Conservation (phyloP, 352 stramenopile genomes). For the Phytophthora syringae region DNA sequence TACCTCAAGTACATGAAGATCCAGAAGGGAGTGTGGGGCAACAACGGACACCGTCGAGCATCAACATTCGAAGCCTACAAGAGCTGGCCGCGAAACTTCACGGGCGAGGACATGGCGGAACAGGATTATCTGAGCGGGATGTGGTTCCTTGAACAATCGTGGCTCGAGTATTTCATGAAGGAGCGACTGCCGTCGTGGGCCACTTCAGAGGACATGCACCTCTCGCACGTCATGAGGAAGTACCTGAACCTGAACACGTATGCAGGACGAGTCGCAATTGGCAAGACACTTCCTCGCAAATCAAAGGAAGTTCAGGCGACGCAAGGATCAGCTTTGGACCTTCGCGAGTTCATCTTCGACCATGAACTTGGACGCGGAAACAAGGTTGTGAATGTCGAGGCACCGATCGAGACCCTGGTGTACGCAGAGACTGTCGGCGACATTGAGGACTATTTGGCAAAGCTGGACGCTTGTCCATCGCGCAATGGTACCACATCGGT, state of each 20-base stretch:
- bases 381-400: slow-evolving; percentile 55
- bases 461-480: slow-evolving; percentile 40
- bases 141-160: slow-evolving; percentile 70
- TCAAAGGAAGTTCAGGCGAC: slow-evolving; percentile 48
- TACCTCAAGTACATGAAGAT: slow-evolving; percentile 52
- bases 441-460: slow-evolving; percentile 47
- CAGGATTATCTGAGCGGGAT: slow-evolving; percentile 72
- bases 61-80: slow-evolving; percentile 53
- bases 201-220: slow-evolving; percentile 69
- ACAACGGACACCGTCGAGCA: slow-evolving; percentile 56
- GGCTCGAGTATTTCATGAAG: slow-evolving; percentile 72
- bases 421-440: slow-evolving; percentile 58
- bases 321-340: slow-evolving; percentile 48
- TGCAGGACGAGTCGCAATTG: slow-evolving; percentile 49
- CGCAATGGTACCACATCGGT: slow-evolving; percentile 10
- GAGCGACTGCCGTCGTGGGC: slow-evolving; percentile 56
- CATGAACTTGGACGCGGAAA: slow-evolving; percentile 66
- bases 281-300: slow-evolving; percentile 42
- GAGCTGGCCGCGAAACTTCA: slow-evolving; percentile 54
- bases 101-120: slow-evolving; percentile 38
- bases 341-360: slow-evolving; percentile 68
- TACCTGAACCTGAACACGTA: slow-evolving; percentile 76
- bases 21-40: slow-evolving; percentile 54
- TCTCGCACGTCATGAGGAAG: slow-evolving; percentile 69
- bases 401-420: slow-evolving; percentile 57